Evolutionary conservation across 2,329 filamentous ascomycete species (phyloP), one percentile per base, ranked within the genome.

Genomic region (Daldinia sp.): DNA sequence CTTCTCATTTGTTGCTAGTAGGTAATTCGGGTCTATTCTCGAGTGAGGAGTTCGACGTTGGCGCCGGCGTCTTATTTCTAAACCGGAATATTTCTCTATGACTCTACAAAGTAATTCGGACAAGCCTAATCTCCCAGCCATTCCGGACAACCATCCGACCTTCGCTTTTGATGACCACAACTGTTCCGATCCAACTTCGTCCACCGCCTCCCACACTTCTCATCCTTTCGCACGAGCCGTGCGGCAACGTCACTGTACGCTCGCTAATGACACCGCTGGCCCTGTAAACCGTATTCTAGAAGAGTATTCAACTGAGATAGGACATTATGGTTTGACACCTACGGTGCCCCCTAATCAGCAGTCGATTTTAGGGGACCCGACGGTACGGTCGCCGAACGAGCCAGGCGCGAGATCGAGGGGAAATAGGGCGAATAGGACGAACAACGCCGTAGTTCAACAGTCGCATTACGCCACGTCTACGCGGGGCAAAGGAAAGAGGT

Each of bases 281-380:
- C 63, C 75, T 55, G 63, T 69, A 65, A 69, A 69, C 37, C 68
- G 65, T 66, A 72, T 70, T 26, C 37, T 69, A 60, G 71, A 74
- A 69, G 73, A 75, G 66, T 74, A 73, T 67, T 72, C 72, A 67
- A 68, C 74, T 33, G 75, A 72, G 35, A 64, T 75, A 60, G 71
- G 74, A 63, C 74, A 74, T 65, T 74, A 78, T 78, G 75, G 74
- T 74, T 70, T 78, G 68, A 75, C 73, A 44, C 69, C 76, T 65
- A 63, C 67, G 23, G 60, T 67, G 56, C 63, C 71, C 57, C 63
- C 66, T 67, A 35, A 68, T 55, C 72, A 72, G 41, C 67, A 68
- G 57, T 63, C 72, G 63, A 61, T 68, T 58, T 65, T 67, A 60
- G 68, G 68, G 56, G 71, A 67, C 55, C 61, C 63, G 4, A 60